A percentile compares a stretch with the other conserved stretches of the same genome.
phyloP scores from a whole-genome alignment of 352 stramenopile species.

The Phytophthora citrophthora region DNA sequence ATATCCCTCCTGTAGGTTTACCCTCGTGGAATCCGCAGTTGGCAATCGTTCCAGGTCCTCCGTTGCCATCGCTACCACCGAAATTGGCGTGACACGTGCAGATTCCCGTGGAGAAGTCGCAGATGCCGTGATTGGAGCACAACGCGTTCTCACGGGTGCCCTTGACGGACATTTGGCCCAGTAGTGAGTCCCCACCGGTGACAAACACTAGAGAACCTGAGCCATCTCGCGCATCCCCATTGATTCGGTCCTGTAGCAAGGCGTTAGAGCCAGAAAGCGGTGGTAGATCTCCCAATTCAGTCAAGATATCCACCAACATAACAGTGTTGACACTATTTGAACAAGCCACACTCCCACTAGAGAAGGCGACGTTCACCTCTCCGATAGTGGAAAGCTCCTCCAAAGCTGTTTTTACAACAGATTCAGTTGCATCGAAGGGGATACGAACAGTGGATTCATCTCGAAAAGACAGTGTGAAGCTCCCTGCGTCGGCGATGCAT shows the following conservation, averaged over 20 bases:
- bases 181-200: slow-evolving; percentile 38
- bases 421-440: slow-evolving; percentile 36
- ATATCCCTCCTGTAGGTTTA: slow-evolving; percentile 11
- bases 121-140: slow-evolving; percentile 80
- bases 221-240: slow-evolving; percentile 59
- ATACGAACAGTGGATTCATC: slow-evolving; percentile 62
- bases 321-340: slow-evolving; percentile 46
- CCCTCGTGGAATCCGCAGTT: slow-evolving; percentile 79
- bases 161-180: slow-evolving; percentile 53
- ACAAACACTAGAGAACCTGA: slow-evolving; percentile 56
- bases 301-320: slow-evolving; percentile 68
- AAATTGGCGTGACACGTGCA: slow-evolving; percentile 72
- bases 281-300: slow-evolving; percentile 64
- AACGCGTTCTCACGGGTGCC: slow-evolving; percentile 74
- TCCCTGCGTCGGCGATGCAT: slow-evolving; percentile 60
- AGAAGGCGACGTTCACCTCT: slow-evolving; percentile 53
- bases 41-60: slow-evolving; percentile 60
- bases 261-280: slow-evolving; percentile 45
- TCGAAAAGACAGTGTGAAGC: slow-evolving; percentile 73
- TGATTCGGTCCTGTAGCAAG: slow-evolving; percentile 53
- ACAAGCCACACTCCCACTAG: slow-evolving; percentile 39
- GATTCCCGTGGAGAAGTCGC: slow-evolving; percentile 65
- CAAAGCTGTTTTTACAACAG: slow-evolving; percentile 50
- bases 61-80: slow-evolving; percentile 75
- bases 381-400: slow-evolving; percentile 52